A percentile compares a stretch with the other conserved stretches of the same genome.
Evolutionary conservation across 2,329 filamentous ascomycete species (phyloP).

Genomic region (Fusarium sublunatum): DNA sequence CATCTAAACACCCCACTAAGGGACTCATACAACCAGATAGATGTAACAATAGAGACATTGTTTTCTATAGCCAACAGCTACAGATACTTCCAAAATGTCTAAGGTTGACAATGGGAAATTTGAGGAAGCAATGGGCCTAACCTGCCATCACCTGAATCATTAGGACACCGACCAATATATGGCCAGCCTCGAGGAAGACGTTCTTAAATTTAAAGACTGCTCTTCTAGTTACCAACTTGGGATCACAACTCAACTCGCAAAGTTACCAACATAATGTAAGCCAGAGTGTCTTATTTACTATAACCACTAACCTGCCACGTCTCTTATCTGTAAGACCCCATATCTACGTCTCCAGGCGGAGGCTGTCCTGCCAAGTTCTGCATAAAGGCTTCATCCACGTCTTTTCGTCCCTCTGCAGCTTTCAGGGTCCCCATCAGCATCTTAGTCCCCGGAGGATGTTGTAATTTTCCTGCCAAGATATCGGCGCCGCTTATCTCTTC

Average conservation of each 20-base stretch:
- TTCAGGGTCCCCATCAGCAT: slow-evolving; percentile 52
- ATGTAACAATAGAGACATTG: neutral
- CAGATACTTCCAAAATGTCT: too few species aligned
- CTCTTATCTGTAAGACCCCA: slow-evolving; percentile 45
- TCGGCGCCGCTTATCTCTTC: slow-evolving; percentile 59
- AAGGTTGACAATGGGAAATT: neutral
- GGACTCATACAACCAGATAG: neutral
- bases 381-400: slow-evolving; percentile 50
- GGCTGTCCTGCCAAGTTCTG: slow-evolving; percentile 51
- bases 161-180: neutral
- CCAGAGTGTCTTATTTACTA: too few species aligned
- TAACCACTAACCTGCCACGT: too few species aligned
- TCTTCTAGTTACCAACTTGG: too few species aligned
- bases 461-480: slow-evolving; percentile 59
- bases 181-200: too few species aligned
- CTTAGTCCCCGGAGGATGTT: slow-evolving; percentile 41
- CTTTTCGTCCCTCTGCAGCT: slow-evolving; percentile 49
- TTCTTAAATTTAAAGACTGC: too few species aligned
- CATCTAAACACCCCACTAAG: neutral
- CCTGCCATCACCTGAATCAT: slow-evolving; percentile 1
- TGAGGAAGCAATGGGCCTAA: slow-evolving; percentile 3
- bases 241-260: too few species aligned
- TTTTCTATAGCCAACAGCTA: too few species aligned
- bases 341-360: slow-evolving; percentile 51
- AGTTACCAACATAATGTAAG: too few species aligned